These are phyloP conservation scores for Cymbidium sinense DNA, from an alignment of 106 monocot species.

Conservation along the genomic window DNA sequence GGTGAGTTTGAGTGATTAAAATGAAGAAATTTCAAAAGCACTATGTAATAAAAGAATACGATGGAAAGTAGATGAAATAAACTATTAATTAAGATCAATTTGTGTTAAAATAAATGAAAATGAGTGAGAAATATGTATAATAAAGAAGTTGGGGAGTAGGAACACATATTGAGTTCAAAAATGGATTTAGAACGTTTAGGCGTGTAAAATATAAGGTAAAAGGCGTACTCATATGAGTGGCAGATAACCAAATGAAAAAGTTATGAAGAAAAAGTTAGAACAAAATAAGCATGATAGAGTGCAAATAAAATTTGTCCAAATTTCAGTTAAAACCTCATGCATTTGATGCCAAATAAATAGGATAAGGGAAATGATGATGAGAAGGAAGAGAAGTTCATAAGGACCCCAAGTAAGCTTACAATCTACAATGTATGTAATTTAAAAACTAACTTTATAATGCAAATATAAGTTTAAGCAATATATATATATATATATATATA, in stretches of 20 bases:
- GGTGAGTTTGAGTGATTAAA: neutral
- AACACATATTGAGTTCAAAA: too few relatives aligned
- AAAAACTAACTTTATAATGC: neutral
- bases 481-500: too few relatives aligned
- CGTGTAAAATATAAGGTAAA: neutral
- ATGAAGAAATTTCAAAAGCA: neutral
- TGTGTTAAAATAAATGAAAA: neutral
- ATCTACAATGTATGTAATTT: neutral
- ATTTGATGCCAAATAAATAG: neutral
- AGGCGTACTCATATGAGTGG: neutral
- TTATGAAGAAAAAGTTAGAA: neutral
- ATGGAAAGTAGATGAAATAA: neutral
- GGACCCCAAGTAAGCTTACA: neutral
- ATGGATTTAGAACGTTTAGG: too few relatives aligned
- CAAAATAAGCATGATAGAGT: neutral
- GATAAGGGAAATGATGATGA: neutral
- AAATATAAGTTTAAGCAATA: neutral
- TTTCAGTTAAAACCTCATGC: neutral
- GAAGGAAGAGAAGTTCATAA: neutral
- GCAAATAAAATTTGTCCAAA: neutral
- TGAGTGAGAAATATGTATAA: too few relatives aligned
- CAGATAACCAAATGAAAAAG: too few relatives aligned
- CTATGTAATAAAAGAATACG: neutral
- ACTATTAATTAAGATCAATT: neutral
- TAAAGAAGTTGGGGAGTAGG: too few relatives aligned